Percentiles rank a stretch among this genome's conserved stretches.
Evolutionary conservation across 768 basidiomycete genomes (phyloP).

Genomic region (Epithele typhae): DNA sequence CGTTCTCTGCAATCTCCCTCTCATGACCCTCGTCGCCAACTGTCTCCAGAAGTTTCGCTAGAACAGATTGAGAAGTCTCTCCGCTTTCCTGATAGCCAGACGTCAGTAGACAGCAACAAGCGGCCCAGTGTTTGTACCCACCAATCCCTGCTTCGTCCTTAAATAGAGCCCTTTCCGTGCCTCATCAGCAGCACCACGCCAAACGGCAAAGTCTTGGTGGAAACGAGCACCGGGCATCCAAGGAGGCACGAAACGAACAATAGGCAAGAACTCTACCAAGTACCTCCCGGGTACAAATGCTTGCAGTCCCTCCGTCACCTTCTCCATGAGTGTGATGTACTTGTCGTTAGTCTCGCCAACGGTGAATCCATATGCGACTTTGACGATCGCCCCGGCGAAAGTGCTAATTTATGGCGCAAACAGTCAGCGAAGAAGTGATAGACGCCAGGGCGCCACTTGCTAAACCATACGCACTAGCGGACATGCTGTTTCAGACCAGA

Average conservation of each 20-base stretch:
- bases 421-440: too few relatives aligned
- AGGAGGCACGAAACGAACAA: background rate
- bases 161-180: too few relatives aligned
- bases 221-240: constrained; percentile 3
- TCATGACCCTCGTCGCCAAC: too few relatives aligned
- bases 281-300: background rate
- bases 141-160: too few relatives aligned
- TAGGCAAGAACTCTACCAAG: constrained; percentile 2
- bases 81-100: too few relatives aligned
- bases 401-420: constrained; percentile 1
- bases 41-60: too few relatives aligned
- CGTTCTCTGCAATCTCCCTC: background rate
- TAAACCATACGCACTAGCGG: constrained; percentile 12
- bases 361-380: constrained; percentile 16
- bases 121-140: background rate
- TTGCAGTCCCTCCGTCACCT: constrained; percentile 1
- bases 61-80: too few relatives aligned
- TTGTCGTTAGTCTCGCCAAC: constrained; percentile 12
- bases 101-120: background rate
- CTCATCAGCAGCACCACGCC: background rate
- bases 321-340: constrained; percentile 11
- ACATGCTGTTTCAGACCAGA: constrained; percentile 9
- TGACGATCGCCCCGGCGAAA: constrained; percentile 13
- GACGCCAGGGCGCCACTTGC: too few relatives aligned
- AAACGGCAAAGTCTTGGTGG: background rate